A percentile compares a stretch with the other conserved stretches of the same genome.
Evolutionary conservation across 495 filamentous ascomycete species (phyloP).

Genomic region (Penicilliopsis zonata): DNA sequence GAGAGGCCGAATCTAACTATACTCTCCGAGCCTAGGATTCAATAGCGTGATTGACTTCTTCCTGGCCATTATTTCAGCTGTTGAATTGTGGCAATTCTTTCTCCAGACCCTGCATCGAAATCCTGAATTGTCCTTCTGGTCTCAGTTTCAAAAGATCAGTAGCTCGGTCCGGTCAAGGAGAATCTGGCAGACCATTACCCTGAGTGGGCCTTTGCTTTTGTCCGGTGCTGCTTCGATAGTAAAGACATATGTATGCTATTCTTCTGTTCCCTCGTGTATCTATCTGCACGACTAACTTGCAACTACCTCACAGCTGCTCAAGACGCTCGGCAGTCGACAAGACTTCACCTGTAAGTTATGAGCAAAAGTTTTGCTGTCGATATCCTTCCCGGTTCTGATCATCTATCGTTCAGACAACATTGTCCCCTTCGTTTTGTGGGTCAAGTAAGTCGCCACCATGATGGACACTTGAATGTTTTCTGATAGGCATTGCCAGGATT

Average conservation of each 20-base stretch:
- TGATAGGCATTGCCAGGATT: slow-evolving; percentile 11
- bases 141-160: slow-evolving; percentile 19
- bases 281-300: not conserved
- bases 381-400: not conserved
- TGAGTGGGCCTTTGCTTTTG: slow-evolving; percentile 19
- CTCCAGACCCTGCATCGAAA: slow-evolving; percentile 18
- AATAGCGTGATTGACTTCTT: slow-evolving; percentile 23
- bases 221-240: slow-evolving; percentile 24
- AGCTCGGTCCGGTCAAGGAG: slow-evolving; percentile 17
- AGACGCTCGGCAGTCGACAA: slow-evolving; percentile 14
- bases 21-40: slow-evolving; percentile 11
- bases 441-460: slow-evolving; percentile 14
- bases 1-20: no score
- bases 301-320: slow-evolving; percentile 12
- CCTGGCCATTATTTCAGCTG: slow-evolving; percentile 17
- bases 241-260: slow-evolving; percentile 21
- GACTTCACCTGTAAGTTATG: slow-evolving; percentile 16
- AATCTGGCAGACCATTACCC: slow-evolving; percentile 23
- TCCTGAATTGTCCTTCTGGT: slow-evolving; percentile 13
- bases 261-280: not conserved
- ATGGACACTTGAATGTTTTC: not conserved
- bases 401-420: slow-evolving; percentile 12
- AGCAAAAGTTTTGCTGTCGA: not conserved
- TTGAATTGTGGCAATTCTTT: slow-evolving; percentile 26
- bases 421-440: slow-evolving; percentile 24